Evolutionary conservation across 2,329 filamentous ascomycete species (phyloP), one percentile per base, ranked within the genome.

Genomic region (Teratosphaeria gauchensis): DNA sequence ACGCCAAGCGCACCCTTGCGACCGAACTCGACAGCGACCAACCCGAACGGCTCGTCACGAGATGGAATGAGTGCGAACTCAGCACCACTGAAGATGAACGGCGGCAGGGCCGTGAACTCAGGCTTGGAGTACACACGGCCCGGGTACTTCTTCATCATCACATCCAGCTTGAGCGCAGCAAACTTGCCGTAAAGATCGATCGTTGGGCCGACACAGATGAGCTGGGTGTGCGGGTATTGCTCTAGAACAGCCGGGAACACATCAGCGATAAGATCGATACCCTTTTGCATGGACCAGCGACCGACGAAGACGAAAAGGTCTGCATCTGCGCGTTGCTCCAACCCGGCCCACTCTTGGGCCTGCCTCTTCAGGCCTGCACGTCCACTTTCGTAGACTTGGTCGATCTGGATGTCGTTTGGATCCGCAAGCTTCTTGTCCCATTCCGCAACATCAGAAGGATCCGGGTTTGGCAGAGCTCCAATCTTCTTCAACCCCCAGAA

Each of bases 181-280:
- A 87, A 87, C 64, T 83, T 85, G 51, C 84, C 84, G 68, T 87
- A 85, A 1, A 87, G 74, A 72, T 87, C 84, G 64, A 87, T 87
- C 19, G 85, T 80, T 0, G 84, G 84, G 5, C 84, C 84, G 51
- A 87, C 72, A 62, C 80, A 83, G 52, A 87, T 82, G 8, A 87
- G 74, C 65, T 87, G 84, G 0, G 80, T 80, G 61, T 83, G 80
- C 1, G 79, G 76, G 61, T 84, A 76, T 59, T 81, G 76, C 65
- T 87, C 84, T 3, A 87, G 75, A 32, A 87, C 76, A 32, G 78
- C 77, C 21, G 84, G 83, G 71, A 87, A 84, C 46, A 87, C 82
- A 65, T 87, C 84, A 19, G 84, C 84, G 64, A 87, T 87, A 55
- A 87, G 74, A 68, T 88, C 84, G 56, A 87, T 78, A 56, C 84